Conservation (phyloP, 768 basidiomycete species). For the Sporobolomyces roseus region DNA sequence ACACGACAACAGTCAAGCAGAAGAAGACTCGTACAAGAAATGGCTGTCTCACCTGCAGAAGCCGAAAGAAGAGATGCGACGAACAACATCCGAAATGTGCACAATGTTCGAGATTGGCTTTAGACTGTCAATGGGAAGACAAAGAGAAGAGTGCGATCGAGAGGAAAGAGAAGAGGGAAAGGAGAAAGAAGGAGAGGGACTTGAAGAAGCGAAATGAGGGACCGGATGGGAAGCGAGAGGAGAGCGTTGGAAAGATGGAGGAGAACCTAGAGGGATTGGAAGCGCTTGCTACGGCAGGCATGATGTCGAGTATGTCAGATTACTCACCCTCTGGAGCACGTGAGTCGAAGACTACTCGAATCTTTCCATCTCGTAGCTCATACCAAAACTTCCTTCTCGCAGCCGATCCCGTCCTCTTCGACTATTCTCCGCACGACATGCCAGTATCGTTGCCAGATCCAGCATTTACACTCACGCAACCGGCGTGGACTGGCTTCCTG, state of each 20-base stretch:
- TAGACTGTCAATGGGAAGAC: constrained; percentile 25
- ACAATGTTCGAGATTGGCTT: neutral
- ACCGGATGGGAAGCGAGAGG: neutral
- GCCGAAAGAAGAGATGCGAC: constrained; percentile 20
- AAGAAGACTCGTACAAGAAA: constrained; percentile 19
- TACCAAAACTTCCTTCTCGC: neutral
- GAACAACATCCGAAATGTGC: constrained; percentile 1
- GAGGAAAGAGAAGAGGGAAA: constrained; percentile 5
- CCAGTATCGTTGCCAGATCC: neutral
- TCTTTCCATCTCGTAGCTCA: neutral
- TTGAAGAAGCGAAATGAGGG: neutral
- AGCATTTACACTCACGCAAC: neutral
- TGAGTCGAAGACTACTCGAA: neutral
- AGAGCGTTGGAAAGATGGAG: neutral
- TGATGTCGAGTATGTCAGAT: constrained; percentile 11
- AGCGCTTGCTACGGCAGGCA: constrained; percentile 8
- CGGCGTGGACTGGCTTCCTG: constrained; percentile 14
- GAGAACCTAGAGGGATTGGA: constrained; percentile 4
- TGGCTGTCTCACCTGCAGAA: constrained; percentile 18
- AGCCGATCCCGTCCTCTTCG: neutral
- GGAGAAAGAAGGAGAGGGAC: neutral
- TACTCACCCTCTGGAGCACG: neutral
- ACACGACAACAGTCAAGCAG: neutral
- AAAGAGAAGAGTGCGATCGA: neutral
- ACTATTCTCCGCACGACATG: constrained; percentile 6